Percentiles rank a stretch among this genome's conserved stretches.
phyloP scores from a whole-genome alignment of 2,329 filamentous ascomycete genomes.

The Colletotrichum sp. region DNA sequence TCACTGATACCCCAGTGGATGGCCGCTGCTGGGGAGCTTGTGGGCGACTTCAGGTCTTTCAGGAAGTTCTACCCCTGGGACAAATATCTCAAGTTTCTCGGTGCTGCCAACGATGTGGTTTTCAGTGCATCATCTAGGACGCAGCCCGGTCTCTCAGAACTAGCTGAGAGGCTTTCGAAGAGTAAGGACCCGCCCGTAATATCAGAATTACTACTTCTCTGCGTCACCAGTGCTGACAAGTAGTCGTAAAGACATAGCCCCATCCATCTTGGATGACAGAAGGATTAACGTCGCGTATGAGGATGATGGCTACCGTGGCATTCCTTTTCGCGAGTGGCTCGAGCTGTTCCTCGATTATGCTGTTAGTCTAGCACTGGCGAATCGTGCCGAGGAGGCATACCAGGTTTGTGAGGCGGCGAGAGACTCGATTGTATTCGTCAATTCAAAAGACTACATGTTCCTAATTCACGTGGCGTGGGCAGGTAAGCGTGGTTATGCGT shows the following conservation, averaged over 20 bases:
- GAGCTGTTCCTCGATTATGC: conserved; percentile 90
- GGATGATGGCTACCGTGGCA: conserved; percentile 67
- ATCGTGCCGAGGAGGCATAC: conserved; percentile 75
- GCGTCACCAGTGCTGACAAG: neutral
- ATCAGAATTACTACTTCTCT: neutral
- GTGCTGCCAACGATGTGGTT: conserved; percentile 29
- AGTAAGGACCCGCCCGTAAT: conserved; percentile 46
- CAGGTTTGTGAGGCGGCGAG: conserved; percentile 78
- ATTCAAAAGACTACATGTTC: conserved; percentile 69
- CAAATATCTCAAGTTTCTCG: conserved; percentile 64
- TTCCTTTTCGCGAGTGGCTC: conserved; percentile 84
- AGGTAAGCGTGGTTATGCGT: conserved; percentile 41
- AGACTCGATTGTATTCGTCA: conserved; percentile 82
- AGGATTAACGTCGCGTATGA: conserved; percentile 34
- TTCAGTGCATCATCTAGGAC: conserved; percentile 19
- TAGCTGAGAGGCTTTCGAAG: conserved; percentile 59
- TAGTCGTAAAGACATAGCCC: conserved; percentile 31
- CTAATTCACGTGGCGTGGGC: conserved; percentile 80
- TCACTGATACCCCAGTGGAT: conserved; percentile 59
- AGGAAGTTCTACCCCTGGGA: conserved; percentile 71
- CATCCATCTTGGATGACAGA: conserved; percentile 20
- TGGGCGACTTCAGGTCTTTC: conserved; percentile 67
- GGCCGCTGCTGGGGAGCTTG: conserved; percentile 60
- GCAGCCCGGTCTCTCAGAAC: conserved; percentile 37
- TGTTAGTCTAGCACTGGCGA: conserved; percentile 71